Percentiles rank a stretch among this genome's conserved stretches.
These are phyloP conservation scores for Pseudoscleropodium purum DNA, from an alignment of 225 moss, liverwort and hornwort genomes.

Conservation along the genomic window DNA sequence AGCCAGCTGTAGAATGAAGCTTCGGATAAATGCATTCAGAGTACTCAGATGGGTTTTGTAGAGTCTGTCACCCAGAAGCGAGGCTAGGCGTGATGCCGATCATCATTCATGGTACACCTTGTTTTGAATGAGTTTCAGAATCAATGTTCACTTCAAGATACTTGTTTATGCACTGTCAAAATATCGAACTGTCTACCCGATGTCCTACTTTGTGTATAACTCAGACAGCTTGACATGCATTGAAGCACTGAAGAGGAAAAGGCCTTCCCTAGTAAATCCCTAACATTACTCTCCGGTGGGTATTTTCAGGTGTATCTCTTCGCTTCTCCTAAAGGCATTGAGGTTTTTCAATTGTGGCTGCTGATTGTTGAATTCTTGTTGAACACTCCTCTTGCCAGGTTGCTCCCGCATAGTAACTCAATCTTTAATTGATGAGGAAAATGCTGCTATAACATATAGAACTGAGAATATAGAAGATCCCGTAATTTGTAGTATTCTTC, in stretches of 20 bases:
- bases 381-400: neutral
- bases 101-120: neutral
- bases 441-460: constrained; percentile 73
- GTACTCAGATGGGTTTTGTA: too few relatives aligned
- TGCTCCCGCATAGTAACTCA: neutral
- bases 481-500: constrained; percentile 96
- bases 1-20: neutral
- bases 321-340: neutral
- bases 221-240: neutral
- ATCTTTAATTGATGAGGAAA: neutral
- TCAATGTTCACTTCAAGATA: neutral
- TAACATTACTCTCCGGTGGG: neutral
- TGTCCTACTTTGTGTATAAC: neutral
- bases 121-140: neutral
- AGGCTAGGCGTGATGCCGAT: neutral
- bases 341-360: neutral
- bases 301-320: neutral
- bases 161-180: neutral
- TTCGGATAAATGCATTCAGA: neutral
- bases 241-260: neutral
- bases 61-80: neutral
- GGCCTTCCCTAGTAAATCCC: neutral
- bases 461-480: constrained; percentile 90
- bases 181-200: neutral
- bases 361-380: neutral